Evolutionary conservation across 495 filamentous ascomycete genomes (phyloP).

Genomic region (Ascobolus immersus): DNA sequence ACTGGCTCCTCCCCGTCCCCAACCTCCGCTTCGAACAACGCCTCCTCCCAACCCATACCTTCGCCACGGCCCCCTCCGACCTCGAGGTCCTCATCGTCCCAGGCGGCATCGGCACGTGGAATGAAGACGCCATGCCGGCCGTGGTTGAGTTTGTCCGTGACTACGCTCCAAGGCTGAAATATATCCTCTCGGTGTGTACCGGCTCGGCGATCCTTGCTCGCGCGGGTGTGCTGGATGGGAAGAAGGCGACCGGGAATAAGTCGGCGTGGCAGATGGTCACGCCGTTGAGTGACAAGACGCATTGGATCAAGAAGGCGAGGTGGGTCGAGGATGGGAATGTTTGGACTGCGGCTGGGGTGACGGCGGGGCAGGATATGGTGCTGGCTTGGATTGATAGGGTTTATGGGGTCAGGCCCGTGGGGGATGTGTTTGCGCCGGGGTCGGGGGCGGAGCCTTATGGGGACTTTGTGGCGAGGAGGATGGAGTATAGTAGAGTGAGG

Average conservation of each 20-base stretch:
- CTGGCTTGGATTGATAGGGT: slow-evolving; percentile 25
- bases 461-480: slow-evolving; percentile 10
- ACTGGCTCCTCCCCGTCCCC: too few species aligned
- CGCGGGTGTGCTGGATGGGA: slow-evolving; percentile 33
- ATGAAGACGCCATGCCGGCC: slow-evolving; percentile 17
- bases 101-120: slow-evolving; percentile 31
- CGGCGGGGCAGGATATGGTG: slow-evolving; percentile 40
- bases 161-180: slow-evolving; percentile 22
- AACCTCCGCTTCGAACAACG: slow-evolving; percentile 20
- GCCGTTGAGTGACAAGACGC: slow-evolving; percentile 20
- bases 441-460: too few species aligned
- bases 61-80: slow-evolving; percentile 18
- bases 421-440: too few species aligned
- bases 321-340: slow-evolving; percentile 42
- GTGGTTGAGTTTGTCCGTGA: slow-evolving; percentile 24
- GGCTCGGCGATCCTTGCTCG: slow-evolving; percentile 27
- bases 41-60: slow-evolving; percentile 39
- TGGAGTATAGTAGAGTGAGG: slow-evolving; percentile 18
- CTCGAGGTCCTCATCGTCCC: slow-evolving; percentile 42
- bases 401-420: slow-evolving; percentile 17
- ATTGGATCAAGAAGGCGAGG: slow-evolving; percentile 35
- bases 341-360: slow-evolving; percentile 38
- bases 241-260: slow-evolving; percentile 32
- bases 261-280: slow-evolving; percentile 19
- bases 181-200: slow-evolving; percentile 37